Conservation (phyloP, 352 stramenopile species). For the Pythium biforme region DNA sequence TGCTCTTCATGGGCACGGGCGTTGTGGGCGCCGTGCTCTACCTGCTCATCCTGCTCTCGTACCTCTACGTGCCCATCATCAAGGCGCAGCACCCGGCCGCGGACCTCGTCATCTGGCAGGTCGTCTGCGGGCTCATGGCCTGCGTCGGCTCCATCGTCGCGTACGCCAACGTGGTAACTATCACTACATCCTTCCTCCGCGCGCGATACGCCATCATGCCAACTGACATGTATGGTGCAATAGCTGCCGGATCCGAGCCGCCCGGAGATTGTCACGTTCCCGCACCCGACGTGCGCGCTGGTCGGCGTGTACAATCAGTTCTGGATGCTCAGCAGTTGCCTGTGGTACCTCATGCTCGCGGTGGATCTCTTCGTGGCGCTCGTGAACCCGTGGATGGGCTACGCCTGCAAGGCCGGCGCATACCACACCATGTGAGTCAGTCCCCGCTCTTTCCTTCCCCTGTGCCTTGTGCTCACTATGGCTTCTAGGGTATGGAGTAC, state of each 20-base stretch:
- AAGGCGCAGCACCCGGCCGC: conserved; percentile 77
- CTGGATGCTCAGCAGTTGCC: conserved; percentile 61
- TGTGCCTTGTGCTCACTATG: background rate
- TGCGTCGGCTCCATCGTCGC: conserved; percentile 55
- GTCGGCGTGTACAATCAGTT: conserved; percentile 75
- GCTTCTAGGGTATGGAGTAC: conserved; percentile 62
- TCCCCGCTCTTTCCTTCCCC: too few relatives aligned
- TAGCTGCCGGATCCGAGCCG: conserved; percentile 8
- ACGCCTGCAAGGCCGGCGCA: conserved; percentile 80
- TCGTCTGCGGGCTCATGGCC: conserved; percentile 58
- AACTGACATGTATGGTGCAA: background rate
- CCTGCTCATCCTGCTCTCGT: conserved; percentile 67
- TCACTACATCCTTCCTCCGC: too few relatives aligned
- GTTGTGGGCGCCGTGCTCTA: conserved; percentile 56
- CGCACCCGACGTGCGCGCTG: conserved; percentile 36
- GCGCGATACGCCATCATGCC: too few relatives aligned
- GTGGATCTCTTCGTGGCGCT: conserved; percentile 82
- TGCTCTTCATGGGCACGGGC: conserved; percentile 64
- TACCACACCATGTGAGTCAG: conserved; percentile 80
- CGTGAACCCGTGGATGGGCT: conserved; percentile 88
- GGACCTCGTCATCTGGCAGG: conserved; percentile 79
- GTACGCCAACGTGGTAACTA: conserved; percentile 56
- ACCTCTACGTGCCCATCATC: conserved; percentile 70
- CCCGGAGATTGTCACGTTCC: conserved; percentile 6
- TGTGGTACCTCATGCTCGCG: conserved; percentile 85